Conservation (phyloP, 345 rosid genomes). For the Corchorus olitorius region DNA sequence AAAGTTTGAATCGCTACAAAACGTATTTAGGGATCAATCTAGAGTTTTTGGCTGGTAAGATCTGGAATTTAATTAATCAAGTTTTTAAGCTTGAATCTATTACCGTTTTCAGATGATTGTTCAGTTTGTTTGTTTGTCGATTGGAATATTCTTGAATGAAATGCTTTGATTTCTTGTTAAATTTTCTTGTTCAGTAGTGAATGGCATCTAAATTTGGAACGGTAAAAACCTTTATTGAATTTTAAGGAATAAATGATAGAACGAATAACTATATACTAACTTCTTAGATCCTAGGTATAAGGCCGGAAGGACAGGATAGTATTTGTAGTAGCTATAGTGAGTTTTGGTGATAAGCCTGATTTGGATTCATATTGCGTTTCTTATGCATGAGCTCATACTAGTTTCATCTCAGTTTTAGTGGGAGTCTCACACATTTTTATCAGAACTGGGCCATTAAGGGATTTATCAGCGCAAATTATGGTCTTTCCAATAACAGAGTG, state of each 20-base stretch:
- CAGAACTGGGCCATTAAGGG: conserved; percentile 6
- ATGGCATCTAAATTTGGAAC: neutral
- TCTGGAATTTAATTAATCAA: neutral
- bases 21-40: neutral
- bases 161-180: neutral
- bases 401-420: conserved; percentile 10
- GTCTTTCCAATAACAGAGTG: neutral
- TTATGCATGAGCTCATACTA: neutral
- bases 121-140: neutral
- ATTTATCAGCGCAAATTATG: neutral
- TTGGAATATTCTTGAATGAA: neutral
- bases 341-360: neutral
- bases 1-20: neutral
- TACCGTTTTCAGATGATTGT: neutral
- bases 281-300: neutral
- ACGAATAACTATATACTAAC: neutral
- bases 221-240: neutral
- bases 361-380: neutral
- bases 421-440: neutral
- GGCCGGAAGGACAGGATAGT: neutral
- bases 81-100: neutral
- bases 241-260: neutral
- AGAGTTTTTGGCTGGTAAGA: neutral
- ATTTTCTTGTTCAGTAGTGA: neutral
- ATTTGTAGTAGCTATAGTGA: neutral